Conservation (phyloP, 306 rosid species). For the Canavalia gladiata region DNA sequence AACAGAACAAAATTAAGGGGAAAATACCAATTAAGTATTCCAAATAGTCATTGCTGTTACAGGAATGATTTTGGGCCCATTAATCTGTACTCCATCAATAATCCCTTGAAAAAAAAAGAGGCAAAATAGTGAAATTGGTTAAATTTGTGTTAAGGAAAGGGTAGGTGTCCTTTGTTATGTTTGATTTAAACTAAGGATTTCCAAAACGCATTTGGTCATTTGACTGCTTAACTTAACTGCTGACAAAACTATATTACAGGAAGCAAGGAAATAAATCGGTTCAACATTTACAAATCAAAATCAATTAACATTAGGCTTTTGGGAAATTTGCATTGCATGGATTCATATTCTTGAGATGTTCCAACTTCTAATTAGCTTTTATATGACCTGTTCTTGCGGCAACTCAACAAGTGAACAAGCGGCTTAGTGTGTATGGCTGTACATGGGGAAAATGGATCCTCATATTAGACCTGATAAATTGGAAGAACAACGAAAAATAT, state of each 20-base stretch:
- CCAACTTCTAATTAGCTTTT: background rate
- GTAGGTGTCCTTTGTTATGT: background rate
- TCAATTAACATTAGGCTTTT: background rate
- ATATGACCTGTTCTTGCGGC: background rate
- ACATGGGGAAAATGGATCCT: background rate
- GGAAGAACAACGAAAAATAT: background rate
- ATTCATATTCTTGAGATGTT: background rate
- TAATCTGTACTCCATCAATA: background rate
- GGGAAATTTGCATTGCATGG: background rate
- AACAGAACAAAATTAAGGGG: background rate
- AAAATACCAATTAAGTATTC: constrained; percentile 16
- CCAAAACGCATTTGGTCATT: background rate
- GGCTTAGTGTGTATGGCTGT: background rate
- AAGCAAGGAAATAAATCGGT: background rate
- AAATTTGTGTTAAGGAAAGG: background rate
- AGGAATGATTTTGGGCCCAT: background rate
- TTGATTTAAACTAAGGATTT: background rate
- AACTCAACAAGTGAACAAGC: background rate
- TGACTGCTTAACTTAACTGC: background rate
- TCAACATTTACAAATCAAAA: background rate
- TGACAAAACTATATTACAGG: background rate
- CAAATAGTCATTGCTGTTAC: background rate
- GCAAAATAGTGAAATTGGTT: constrained; percentile 1
- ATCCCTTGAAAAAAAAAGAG: background rate
- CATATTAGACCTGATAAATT: background rate